Evolutionary conservation across 1,284 basidiomycete genomes (phyloP), one percentile per base, ranked within the genome.

Genomic region (Sporisorium sorghi): DNA sequence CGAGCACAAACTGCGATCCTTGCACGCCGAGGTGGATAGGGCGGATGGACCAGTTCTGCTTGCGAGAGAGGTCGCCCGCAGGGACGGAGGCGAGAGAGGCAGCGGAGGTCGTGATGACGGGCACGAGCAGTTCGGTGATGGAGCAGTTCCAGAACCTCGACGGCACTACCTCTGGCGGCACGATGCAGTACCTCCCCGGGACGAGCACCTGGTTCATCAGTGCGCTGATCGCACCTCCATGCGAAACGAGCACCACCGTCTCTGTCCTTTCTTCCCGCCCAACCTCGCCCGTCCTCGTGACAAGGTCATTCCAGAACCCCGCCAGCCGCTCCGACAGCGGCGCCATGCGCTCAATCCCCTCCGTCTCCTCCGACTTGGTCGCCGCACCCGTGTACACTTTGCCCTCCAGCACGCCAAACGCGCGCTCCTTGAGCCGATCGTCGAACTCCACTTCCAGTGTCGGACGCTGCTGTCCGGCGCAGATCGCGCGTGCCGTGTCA

Each of bases 141-240:
- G 73, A 77, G 58, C 82, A 84, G 49, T 84, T 84, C 80, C 80
- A 82, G 49, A 83, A 75, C 0, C 82, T 56, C 23, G 67, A 65
- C 1, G 76, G 80, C 6, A 47, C 19, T 2, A 78, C 62, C 0
- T 35, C 30, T 0, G 69, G 53, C 0, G 58, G 74, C 0, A 74
- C 46, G 32, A 57, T 44, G 21, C 57, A 68, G 57, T 81, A 76
- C 12, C 73, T 70, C 2, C 64, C 64, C 0, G 75, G 56, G 0
- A 80, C 39, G 1, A 82, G 56, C 24, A 83, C 76, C n/a, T 72
- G 58, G 44, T 76, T 77, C 44, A 81, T 67, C 44, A 84, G 53
- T 2, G 80, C 67, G 44, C 74, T 73, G 33, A 84, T 71, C 2
- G 81, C 79, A 3, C 68, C 82, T 10, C 82, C 82, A 46, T 84